A percentile compares a stretch with the other conserved stretches of the same genome.
Evolutionary conservation across 108 stramenopile species (phyloP).

Genomic region (Halocafeteria seosinensis): DNA sequence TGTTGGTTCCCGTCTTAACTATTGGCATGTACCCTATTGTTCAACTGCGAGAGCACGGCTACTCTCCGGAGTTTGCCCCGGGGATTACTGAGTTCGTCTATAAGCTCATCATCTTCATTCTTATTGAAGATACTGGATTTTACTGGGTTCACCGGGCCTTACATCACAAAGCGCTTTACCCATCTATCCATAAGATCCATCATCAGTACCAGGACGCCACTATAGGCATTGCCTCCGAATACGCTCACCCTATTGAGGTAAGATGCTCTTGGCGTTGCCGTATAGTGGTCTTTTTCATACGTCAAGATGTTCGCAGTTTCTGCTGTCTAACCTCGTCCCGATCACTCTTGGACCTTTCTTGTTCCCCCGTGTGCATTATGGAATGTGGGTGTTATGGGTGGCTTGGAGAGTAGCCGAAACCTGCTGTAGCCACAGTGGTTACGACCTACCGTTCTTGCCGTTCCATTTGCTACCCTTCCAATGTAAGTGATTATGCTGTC

Average conservation of each 20-base stretch:
- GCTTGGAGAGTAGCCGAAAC: neutral
- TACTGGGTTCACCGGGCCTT: conserved; percentile 15
- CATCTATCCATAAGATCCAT: conserved; percentile 19
- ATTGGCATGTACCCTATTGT: neutral
- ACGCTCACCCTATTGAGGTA: conserved; percentile 18
- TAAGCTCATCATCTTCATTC: conserved; percentile 7
- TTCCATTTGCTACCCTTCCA: neutral
- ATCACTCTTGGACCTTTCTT: conserved; percentile 5
- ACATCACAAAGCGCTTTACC: conserved; percentile 15
- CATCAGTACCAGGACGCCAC: conserved; percentile 5
- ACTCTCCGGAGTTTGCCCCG: neutral
- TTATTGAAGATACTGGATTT: conserved; percentile 12
- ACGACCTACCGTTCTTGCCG: conserved; percentile 6
- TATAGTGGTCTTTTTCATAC: too few relatives aligned
- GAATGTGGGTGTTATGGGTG: neutral
- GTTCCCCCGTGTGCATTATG: conserved; percentile 2
- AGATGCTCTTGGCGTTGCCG: too few relatives aligned
- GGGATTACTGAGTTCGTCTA: neutral
- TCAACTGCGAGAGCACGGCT: neutral
- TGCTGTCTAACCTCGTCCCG: conserved; percentile 8
- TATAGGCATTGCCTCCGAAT: conserved; percentile 8
- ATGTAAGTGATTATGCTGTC: too few relatives aligned
- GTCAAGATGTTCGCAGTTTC: too few relatives aligned
- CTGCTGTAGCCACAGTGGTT: conserved; percentile 13
- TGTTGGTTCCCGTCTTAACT: neutral